Evolutionary conservation across 495 filamentous ascomycete genomes (phyloP).

Genomic region (Astrocystis sublimbata): DNA sequence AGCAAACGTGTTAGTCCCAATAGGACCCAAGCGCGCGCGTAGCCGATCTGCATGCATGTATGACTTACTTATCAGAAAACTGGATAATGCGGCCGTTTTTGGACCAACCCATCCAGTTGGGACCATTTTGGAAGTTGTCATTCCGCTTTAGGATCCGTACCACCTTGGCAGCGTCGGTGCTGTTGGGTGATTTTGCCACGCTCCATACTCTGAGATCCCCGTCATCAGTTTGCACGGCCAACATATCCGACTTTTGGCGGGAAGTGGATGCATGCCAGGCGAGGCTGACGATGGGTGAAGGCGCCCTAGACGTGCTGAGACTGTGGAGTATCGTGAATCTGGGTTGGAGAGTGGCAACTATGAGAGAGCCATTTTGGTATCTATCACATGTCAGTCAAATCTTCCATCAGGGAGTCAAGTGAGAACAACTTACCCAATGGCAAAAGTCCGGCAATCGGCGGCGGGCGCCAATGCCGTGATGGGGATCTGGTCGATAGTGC

Average conservation of each 20-base stretch:
- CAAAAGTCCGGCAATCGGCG: constrained; percentile 93
- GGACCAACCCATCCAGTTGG: constrained; percentile 97
- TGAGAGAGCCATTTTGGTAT: constrained; percentile 91
- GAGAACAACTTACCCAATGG: constrained; percentile 73
- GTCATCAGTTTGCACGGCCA: constrained; percentile 87
- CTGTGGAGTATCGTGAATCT: constrained; percentile 95
- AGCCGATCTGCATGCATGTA: constrained; percentile 24
- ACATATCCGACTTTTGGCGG: constrained; percentile 96
- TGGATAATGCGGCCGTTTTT: constrained; percentile 96
- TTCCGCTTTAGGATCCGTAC: constrained; percentile 79
- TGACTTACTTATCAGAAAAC: constrained; percentile 80
- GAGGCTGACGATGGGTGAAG: constrained; percentile 85
- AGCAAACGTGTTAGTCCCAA: constrained; percentile 30
- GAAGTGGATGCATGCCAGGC: constrained; percentile 98
- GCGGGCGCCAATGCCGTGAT: constrained; percentile 89
- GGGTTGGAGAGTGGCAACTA: constrained; percentile 86
- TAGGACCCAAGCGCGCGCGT: constrained; percentile 43
- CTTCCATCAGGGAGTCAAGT: constrained; percentile 9
- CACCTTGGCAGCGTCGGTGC: constrained; percentile 74
- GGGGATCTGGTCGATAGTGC: constrained; percentile 88
- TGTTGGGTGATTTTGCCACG: constrained; percentile 78
- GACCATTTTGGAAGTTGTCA: constrained; percentile 72
- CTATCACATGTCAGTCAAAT: constrained; percentile 50
- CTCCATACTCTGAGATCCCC: constrained; percentile 97
- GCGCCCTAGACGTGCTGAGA: constrained; percentile 74